phyloP scores from a whole-genome alignment of 192 early-diverging fungal genomes.

The Backusella parvicylindrica region DNA sequence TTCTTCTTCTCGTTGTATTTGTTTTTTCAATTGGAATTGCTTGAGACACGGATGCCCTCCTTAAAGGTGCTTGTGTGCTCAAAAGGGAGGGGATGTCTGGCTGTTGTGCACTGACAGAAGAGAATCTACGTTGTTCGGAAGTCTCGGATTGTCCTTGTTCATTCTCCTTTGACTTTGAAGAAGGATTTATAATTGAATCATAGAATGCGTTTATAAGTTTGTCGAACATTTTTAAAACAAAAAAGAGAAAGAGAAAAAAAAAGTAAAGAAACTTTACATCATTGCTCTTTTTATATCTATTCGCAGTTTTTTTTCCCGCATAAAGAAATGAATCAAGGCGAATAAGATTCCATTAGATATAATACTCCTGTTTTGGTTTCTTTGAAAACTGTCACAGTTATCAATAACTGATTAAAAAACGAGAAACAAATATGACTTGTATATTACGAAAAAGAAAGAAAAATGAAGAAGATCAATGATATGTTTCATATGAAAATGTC shows the following conservation, averaged over 20 bases:
- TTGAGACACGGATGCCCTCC: neutral
- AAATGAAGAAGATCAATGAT: neutral
- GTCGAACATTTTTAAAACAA: neutral
- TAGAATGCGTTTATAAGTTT: neutral
- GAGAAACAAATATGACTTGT: neutral
- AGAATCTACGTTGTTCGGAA: neutral
- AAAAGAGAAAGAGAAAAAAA: neutral
- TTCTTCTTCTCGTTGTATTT: constrained; percentile 5
- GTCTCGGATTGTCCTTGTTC: neutral
- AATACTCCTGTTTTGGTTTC: too few relatives aligned
- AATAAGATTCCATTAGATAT: neutral
- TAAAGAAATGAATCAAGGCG: neutral
- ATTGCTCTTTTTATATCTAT: neutral
- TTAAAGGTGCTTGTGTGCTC: neutral
- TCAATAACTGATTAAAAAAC: neutral
- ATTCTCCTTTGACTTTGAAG: neutral
- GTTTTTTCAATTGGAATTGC: neutral
- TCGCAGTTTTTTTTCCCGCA: neutral
- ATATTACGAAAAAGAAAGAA: neutral
- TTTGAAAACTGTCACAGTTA: neutral
- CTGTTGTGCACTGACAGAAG: neutral
- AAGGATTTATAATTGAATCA: neutral
- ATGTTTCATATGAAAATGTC: neutral
- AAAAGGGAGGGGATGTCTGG: neutral
- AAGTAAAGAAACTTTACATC: neutral